These are phyloP conservation scores for Gilbertella persicaria DNA, from an alignment of 371 early-diverging fungal genomes.

Conservation along the genomic window DNA sequence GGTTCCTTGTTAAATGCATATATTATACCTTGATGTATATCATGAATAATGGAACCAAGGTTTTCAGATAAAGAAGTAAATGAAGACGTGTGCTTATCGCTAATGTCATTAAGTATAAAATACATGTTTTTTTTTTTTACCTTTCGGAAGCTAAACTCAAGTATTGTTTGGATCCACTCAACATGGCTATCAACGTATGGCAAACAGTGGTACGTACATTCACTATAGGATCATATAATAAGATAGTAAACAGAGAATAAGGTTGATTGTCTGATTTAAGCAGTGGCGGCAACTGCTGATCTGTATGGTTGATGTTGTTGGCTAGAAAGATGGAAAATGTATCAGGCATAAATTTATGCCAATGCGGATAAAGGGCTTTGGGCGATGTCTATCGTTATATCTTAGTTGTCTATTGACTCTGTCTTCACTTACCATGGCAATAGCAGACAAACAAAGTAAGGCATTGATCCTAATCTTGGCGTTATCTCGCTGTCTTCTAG, in stretches of 20 bases:
- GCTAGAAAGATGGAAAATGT: slow-evolving; percentile 36
- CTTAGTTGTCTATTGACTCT: not conserved
- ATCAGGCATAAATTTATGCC: slow-evolving; percentile 63
- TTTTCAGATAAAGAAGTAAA: slow-evolving; percentile 52
- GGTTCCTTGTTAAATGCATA: slow-evolving; percentile 39
- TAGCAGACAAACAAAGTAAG: slow-evolving; percentile 53
- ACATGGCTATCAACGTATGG: slow-evolving; percentile 53
- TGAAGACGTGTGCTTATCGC: slow-evolving; percentile 35
- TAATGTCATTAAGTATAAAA: no score
- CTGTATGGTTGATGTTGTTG: slow-evolving; percentile 19
- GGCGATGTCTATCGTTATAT: slow-evolving; percentile 42
- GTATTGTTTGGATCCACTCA: slow-evolving; percentile 63
- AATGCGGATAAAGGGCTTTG: slow-evolving; percentile 58
- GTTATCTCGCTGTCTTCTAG: slow-evolving; percentile 37
- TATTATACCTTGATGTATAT: slow-evolving; percentile 46
- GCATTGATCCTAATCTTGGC: slow-evolving; percentile 63
- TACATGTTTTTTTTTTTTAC: slow-evolving; percentile 17
- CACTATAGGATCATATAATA: slow-evolving; percentile 41
- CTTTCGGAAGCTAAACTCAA: slow-evolving; percentile 62
- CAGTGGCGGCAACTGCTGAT: slow-evolving; percentile 19
- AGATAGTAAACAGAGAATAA: slow-evolving; percentile 47
- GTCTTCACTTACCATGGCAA: slow-evolving; percentile 58
- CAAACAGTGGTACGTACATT: slow-evolving; percentile 60
- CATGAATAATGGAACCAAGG: slow-evolving; percentile 41
- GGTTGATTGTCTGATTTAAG: slow-evolving; percentile 43